Evolutionary conservation across 108 stramenopile species (phyloP), one percentile per base, ranked within the genome.

Genomic region (Bacterosira constricta): DNA sequence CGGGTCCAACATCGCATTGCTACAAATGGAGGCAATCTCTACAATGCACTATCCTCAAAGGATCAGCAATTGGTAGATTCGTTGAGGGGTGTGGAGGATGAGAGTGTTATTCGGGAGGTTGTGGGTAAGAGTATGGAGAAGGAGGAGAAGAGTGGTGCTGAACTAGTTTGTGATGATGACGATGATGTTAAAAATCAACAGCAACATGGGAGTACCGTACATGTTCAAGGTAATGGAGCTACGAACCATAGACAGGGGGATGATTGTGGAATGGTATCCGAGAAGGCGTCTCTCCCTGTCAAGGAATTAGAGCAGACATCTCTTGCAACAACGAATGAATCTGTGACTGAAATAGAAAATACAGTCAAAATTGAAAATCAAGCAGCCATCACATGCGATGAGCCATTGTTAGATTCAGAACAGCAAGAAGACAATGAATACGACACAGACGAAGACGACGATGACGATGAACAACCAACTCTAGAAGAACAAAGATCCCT

Each of bases 401-500:
- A 10, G 38, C 10, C 18, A 52, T n/a, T n/a, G n/a, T n/a, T n/a
- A n/a, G n/a, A n/a, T n/a, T n/a, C n/a, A n/a, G n/a, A n/a, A n/a
- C n/a, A n/a, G n/a, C n/a, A n/a, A n/a, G 67, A 83, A 18, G 25
- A 25, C 9, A 12, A 47, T 18, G 50, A 73, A 15, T 35, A 53
- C 23, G 67, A 63, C 0, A 61, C 69, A 5, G 68, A 81, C 1
- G 77, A 82, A 0, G 85, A 83, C 2, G 81, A 85, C 0, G 85
- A 86, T 5, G 82, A 86, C 2, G 84, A 89, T 18, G 69, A 58
- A 18, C 47, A 31, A 13, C 88, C 90, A 18, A 79, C 92, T 8
- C 54, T 90, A 11, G 72, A 73, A 53, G 93, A 94, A 46, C 83
- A 90, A 61, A 89, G 84, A 29, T 87, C 89, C 27, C 75, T 94